Evolutionary conservation across 208 protist species (phyloP).

Genomic region (Phytomonas serpens): DNA sequence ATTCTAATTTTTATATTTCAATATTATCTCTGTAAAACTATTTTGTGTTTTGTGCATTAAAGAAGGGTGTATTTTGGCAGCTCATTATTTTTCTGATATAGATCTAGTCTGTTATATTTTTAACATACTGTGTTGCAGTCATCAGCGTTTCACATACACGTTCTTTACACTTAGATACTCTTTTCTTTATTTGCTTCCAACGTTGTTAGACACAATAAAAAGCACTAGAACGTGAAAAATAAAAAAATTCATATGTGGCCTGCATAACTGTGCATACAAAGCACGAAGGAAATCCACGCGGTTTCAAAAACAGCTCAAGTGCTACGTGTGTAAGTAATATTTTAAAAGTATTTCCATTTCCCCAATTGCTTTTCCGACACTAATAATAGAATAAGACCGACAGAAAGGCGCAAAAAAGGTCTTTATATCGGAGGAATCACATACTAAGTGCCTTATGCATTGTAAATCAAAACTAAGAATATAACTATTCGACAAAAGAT

Average conservation of each 20-base stretch:
- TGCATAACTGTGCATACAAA: neutral
- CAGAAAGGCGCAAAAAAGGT: neutral
- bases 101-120: constrained; percentile 1
- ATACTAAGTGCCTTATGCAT: neutral
- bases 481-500: constrained; percentile 16
- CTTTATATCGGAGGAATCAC: neutral
- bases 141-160: neutral
- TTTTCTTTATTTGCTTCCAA: constrained; percentile 17
- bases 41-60: neutral
- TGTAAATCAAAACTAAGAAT: neutral
- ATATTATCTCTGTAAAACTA: neutral
- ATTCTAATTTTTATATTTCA: neutral
- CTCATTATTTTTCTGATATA: constrained; percentile 7
- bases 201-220: neutral
- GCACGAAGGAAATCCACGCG: constrained; percentile 1
- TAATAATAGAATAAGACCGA: neutral
- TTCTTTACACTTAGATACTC: constrained; percentile 8
- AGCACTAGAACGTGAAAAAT: neutral
- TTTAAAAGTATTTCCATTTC: neutral
- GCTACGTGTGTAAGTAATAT: neutral
- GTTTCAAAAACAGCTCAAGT: neutral
- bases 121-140: neutral
- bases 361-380: neutral
- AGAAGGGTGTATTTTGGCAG: neutral
- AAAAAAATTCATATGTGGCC: constrained; percentile 7